Evolutionary conservation across 192 early-diverging fungal species (phyloP), one percentile per base, ranked within the genome.

Genomic region (Backusella tuberculispora): DNA sequence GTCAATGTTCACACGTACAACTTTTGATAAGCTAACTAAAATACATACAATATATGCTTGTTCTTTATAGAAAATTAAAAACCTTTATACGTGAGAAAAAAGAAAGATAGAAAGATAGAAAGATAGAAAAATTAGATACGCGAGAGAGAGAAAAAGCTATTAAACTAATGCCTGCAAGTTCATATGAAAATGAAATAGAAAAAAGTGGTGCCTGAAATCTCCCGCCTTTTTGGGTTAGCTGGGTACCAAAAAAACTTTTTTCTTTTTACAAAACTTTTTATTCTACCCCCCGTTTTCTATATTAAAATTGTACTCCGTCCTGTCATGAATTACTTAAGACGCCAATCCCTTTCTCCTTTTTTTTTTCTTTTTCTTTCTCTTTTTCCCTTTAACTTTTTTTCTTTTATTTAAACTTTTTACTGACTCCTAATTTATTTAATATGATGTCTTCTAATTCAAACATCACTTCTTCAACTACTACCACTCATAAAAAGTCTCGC

Each of bases 151-250:
- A n/a, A n/a, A n/a, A n/a, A n/a, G n/a, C n/a, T n/a, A n/a, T n/a
- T 21, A 56, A n/a, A 21, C 21, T 12, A 24, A 21, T 24, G 53
- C 53, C 9, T 12, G 19, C 1, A 10, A 10, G 24, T 12, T 56
- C 21, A 56, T 56, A 4, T 56, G n/a, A 53, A 10, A n/a, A 56
- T 14, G 13, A 12, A 46, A 34, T 34, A 46, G 45, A 37, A 64
- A 63, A 64, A 66, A 66, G 40, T 66, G 65, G 65, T 66, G 17
- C 65, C 65, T 66, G 65, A 66, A 66, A 40, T n/a, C n/a, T 66
- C 40, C 65, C 65, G 38, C 38, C 65, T 56, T 56, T 56, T 56
- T 56, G 50, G 50, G 50, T 56, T 56, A 12, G 50, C 50, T 56
- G 50, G 50, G 19, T 9, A 24, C 21, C 19, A 48, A 13, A 19